These are phyloP conservation scores for Herpetomonas tarakana DNA, from an alignment of 208 protist genomes.

Conservation along the genomic window DNA sequence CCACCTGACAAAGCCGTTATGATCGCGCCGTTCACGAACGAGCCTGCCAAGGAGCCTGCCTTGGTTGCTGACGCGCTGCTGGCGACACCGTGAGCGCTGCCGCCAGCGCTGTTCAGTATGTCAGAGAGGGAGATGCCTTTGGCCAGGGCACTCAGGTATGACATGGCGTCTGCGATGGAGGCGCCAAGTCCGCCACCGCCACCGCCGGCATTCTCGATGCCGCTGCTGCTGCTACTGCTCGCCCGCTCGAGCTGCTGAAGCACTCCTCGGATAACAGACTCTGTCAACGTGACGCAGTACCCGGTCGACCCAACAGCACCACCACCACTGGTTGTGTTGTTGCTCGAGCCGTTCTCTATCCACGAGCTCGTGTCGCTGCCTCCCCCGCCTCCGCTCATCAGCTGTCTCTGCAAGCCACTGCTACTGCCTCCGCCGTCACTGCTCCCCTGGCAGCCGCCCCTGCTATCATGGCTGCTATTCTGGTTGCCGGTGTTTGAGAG, in stretches of 20 bases:
- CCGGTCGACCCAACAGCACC: too few species aligned
- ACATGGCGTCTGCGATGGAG: constrained; percentile 5
- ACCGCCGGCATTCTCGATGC: not conserved
- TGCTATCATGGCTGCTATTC: not conserved
- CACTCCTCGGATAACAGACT: not conserved
- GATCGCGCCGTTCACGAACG: not conserved
- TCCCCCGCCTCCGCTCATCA: too few species aligned
- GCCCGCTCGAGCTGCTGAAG: not conserved
- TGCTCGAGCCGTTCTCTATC: too few species aligned
- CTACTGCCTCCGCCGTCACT: too few species aligned
- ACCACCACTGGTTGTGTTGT: too few species aligned
- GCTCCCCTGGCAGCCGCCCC: not conserved
- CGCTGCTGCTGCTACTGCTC: constrained; percentile 5
- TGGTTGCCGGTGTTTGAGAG: constrained; percentile 2
- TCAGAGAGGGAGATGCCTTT: constrained; percentile 3
- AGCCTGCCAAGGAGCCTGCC: not conserved
- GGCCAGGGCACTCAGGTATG: constrained; percentile 7
- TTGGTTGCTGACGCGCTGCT: too few species aligned
- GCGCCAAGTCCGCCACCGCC: not conserved
- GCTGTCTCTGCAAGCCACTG: too few species aligned
- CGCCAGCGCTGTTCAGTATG: not conserved
- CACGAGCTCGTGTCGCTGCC: too few species aligned
- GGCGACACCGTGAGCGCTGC: not conserved
- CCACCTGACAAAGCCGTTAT: constrained; percentile 8
- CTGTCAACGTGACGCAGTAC: not conserved